phyloP scores from a whole-genome alignment of 345 rosid genomes.

The Melaleuca quinquenervia region DNA sequence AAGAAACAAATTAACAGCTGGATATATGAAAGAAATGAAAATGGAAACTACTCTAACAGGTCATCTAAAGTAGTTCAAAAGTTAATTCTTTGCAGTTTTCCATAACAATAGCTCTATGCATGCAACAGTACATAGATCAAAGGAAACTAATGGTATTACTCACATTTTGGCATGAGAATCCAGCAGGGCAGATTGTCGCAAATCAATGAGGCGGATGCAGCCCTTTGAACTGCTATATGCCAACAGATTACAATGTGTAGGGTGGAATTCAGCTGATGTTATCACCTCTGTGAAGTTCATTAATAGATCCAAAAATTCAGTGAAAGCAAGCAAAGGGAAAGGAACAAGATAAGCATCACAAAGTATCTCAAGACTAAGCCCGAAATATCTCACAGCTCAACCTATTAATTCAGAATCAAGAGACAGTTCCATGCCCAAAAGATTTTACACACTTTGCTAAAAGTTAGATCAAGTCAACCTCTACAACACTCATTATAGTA shows the following conservation, averaged over 20 bases:
- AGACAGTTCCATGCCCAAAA: background rate
- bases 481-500: background rate
- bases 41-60: background rate
- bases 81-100: background rate
- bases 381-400: background rate
- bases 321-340: background rate
- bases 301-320: background rate
- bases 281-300: slow-evolving; percentile 75
- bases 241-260: slow-evolving; percentile 81
- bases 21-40: background rate
- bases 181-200: slow-evolving; percentile 96
- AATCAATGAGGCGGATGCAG: slow-evolving; percentile 88
- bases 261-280: slow-evolving; percentile 98
- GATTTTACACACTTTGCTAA: background rate
- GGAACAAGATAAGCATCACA: background rate
- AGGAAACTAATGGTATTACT: slow-evolving; percentile 9
- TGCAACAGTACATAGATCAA: background rate
- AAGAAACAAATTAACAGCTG: background rate
- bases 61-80: background rate
- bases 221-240: slow-evolving; percentile 99
- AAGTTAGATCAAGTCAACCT: background rate
- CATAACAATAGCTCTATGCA: background rate
- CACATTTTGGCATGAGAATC: slow-evolving; percentile 93
- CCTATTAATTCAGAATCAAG: background rate
- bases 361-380: background rate